These are phyloP conservation scores for Dictyostelium brefeldianum DNA, from an alignment of 78 protist species.

Conservation along the genomic window DNA sequence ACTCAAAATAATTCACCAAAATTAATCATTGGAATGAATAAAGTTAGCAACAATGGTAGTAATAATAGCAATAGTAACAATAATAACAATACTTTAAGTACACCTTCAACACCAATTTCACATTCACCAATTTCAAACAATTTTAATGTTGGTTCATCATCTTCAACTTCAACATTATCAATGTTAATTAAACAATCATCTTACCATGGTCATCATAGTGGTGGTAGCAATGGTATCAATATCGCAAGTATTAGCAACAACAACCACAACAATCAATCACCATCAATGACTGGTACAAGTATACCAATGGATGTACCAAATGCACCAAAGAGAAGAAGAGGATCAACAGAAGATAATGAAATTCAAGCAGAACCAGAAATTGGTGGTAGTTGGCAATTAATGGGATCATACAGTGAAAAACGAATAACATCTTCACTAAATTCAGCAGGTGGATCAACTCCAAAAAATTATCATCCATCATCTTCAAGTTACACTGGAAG, in stretches of 20 bases:
- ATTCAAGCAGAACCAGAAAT: conserved; percentile 3
- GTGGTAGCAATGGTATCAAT: not conserved
- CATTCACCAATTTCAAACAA: conserved; percentile 37
- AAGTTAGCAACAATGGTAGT: not conserved
- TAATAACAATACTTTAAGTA: not conserved
- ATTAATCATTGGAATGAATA: conserved; percentile 24
- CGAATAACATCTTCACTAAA: conserved; percentile 5
- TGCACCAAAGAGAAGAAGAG: conserved; percentile 24
- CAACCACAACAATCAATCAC: conserved; percentile 9
- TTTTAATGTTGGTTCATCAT: not conserved
- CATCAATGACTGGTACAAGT: conserved; percentile 18
- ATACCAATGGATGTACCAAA: conserved; percentile 70
- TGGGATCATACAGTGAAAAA: conserved; percentile 54
- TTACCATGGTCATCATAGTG: not conserved
- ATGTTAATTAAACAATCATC: not conserved
- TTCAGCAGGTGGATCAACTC: conserved; percentile 45
- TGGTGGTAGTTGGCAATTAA: conserved; percentile 78
- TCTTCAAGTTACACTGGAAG: conserved; percentile 23
- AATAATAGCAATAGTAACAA: not conserved
- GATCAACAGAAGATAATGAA: conserved; percentile 8
- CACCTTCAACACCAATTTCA: conserved; percentile 55
- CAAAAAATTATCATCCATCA: conserved; percentile 41
- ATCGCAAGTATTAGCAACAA: not conserved
- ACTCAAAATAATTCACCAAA: conserved; percentile 73
- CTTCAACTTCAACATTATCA: not conserved